phyloP scores from a whole-genome alignment of 2,329 filamentous ascomycete genomes.

The Triangularia setosa region DNA sequence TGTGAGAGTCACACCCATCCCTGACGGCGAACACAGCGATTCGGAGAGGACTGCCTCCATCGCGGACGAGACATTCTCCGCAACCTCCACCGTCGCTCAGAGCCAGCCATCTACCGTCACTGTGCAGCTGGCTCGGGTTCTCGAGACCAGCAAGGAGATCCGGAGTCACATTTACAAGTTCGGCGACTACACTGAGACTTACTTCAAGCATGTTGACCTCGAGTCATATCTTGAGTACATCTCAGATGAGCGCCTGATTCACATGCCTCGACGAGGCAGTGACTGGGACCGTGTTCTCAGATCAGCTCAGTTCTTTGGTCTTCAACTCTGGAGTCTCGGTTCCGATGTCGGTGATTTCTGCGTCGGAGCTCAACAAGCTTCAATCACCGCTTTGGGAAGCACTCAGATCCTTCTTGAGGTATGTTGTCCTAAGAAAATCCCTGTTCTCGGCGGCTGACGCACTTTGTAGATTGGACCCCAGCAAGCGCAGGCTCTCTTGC shows the following conservation, averaged over 20 bases:
- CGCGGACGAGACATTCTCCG: slow-evolving; percentile 11
- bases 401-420: slow-evolving; percentile 39
- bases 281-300: slow-evolving; percentile 40
- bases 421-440: slow-evolving; percentile 1
- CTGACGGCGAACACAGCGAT: slow-evolving; percentile 1
- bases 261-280: slow-evolving; percentile 40
- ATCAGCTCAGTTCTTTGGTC: slow-evolving; percentile 39
- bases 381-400: slow-evolving; percentile 34
- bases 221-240: slow-evolving; percentile 36
- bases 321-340: slow-evolving; percentile 37
- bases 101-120: slow-evolving; percentile 7
- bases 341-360: slow-evolving; percentile 31
- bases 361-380: slow-evolving; percentile 25
- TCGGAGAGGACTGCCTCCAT: slow-evolving; percentile 16
- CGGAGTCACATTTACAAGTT: slow-evolving; percentile 26
- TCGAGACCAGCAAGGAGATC: slow-evolving; percentile 21
- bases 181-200: slow-evolving; percentile 28
- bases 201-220: slow-evolving; percentile 28
- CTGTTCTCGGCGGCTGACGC: neutral
- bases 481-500: slow-evolving; percentile 36
- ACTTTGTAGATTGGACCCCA: slow-evolving; percentile 34
- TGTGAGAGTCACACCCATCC: slow-evolving; percentile 5
- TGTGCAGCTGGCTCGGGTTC: slow-evolving; percentile 23
- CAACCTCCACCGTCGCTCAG: slow-evolving; percentile 7
- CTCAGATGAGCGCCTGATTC: slow-evolving; percentile 37